Percentiles rank a stretch among this genome's conserved stretches.
phyloP scores from a whole-genome alignment of 1,284 basidiomycete genomes.

The Sporisorium reilianum region DNA sequence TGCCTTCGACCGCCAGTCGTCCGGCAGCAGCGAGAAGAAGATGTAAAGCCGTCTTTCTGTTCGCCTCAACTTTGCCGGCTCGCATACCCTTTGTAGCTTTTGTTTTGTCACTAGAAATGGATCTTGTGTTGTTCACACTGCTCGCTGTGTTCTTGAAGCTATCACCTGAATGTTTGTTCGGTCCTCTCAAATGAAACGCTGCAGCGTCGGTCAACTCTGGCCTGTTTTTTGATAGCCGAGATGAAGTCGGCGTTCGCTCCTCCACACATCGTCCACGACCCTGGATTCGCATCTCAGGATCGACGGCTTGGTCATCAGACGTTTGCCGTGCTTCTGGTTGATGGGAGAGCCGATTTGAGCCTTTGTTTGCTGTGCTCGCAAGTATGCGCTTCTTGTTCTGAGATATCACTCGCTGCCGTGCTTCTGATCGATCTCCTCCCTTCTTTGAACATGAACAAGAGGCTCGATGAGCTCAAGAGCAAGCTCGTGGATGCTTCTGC shows the following conservation, averaged over 20 bases:
- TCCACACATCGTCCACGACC: not conserved
- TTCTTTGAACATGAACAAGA: conserved; percentile 12
- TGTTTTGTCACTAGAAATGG: not conserved
- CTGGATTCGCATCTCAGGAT: not conserved
- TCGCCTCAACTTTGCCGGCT: not conserved
- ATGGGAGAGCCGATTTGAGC: too few relatives aligned
- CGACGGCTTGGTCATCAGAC: conserved; percentile 1
- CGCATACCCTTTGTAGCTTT: not conserved
- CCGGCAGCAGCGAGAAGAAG: conserved; percentile 41
- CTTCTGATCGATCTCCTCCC: too few relatives aligned
- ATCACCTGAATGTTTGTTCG: not conserved
- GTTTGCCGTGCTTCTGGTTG: not conserved
- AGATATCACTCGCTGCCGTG: not conserved
- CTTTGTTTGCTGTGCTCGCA: not conserved
- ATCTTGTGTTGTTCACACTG: not conserved
- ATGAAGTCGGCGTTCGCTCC: conserved; percentile 4
- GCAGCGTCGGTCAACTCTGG: not conserved
- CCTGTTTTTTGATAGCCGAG: conserved; percentile 1
- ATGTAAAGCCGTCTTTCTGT: conserved; percentile 1
- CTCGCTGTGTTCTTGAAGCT: too few relatives aligned
- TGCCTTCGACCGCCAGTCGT: conserved; percentile 28
- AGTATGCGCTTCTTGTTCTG: not conserved
- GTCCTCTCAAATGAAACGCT: not conserved
- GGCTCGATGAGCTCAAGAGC: conserved; percentile 12
- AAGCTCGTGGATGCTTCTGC: not conserved